Base-by-base conservation (phyloP, 1,284 basidiomycete genomes). In the Peniophora sp. region DNA sequence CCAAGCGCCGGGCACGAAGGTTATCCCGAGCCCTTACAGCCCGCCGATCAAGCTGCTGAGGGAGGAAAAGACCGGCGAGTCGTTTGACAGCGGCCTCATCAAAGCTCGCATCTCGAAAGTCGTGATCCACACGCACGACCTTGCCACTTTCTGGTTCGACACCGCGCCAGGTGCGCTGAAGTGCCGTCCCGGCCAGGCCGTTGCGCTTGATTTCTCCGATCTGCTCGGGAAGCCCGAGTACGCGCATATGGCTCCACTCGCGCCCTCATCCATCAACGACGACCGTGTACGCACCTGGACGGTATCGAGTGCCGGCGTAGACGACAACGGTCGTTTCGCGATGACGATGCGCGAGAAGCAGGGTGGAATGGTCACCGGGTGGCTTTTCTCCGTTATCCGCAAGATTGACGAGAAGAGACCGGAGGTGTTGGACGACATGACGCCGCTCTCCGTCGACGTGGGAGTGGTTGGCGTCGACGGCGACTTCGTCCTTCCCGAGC, bases 261-360 rank as follows among this genome's bases (percentile, higher is more conserved):
- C 73, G 23, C 76, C 78, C 0, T 66, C 62, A 3, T 68, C 68
- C 15, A 63, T 81, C 20, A 83, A 84, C 60, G 81, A 85, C 57
- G 81, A 85, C 57, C 70, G 78, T 24, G 70, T 85, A 45, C 75
- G 82, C 17, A 85, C 81, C 1, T 85, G 83, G 81, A 84, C 79
- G 0, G 68, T 83, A 12, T 81, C 81, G 1, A 67, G 65, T 35
- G 54, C 62, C 1, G 56, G 62, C 27, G 52, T 55, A 22, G 54
- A 51, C 6, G 24, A 54, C 50, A 53, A 62, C 34, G 37, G n/a
- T 8, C 55, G 52, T 39, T 77, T 77, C 55, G 60, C 65, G 9
- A 57, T 79, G 17, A 81, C 79, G 9, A 73, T 81, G 65, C 69
- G 74, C 17, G 65, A 74, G 55, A 79, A 79, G 58, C 70, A 68